Conservation (phyloP, 768 basidiomycete genomes). For the Filobasidium floriforme region DNA sequence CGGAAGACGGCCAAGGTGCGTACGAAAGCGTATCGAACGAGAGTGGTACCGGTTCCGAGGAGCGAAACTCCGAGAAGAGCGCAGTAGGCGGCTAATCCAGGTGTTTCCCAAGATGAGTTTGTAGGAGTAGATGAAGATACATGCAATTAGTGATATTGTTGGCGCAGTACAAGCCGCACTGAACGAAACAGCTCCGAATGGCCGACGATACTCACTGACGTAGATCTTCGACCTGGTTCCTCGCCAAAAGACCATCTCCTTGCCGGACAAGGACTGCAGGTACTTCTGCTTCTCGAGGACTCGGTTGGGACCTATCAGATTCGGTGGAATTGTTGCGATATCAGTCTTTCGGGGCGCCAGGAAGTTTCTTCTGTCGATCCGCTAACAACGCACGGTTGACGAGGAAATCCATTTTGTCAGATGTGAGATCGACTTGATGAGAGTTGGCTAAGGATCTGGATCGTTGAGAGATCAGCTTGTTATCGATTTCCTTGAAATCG, state of each 20-base stretch:
- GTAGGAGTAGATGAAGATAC: background rate
- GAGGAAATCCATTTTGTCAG: constrained; percentile 13
- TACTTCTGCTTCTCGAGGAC: constrained; percentile 16
- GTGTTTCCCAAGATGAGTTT: background rate
- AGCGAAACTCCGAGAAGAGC: background rate
- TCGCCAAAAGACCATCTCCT: constrained; percentile 16
- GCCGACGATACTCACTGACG: constrained; percentile 7
- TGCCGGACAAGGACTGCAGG: constrained; percentile 8
- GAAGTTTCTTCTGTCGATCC: background rate
- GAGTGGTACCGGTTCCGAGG: background rate
- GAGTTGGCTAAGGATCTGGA: too few relatives aligned
- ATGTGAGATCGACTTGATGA: too few relatives aligned
- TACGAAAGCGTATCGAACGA: constrained; percentile 5
- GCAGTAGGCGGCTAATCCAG: background rate
- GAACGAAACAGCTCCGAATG: background rate
- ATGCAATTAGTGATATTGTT: background rate
- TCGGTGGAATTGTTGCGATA: background rate
- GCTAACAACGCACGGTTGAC: constrained; percentile 12
- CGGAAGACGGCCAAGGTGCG: background rate
- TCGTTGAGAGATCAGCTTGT: too few relatives aligned
- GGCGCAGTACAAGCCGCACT: background rate
- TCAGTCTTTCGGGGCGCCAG: background rate
- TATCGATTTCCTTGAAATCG: too few relatives aligned
- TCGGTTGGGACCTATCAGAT: constrained; percentile 12
- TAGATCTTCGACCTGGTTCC: constrained; percentile 16